Percentiles rank a stretch among this genome's conserved stretches.
Conservation (phyloP, 805 yeast genomes). For the Candida corydali region DNA sequence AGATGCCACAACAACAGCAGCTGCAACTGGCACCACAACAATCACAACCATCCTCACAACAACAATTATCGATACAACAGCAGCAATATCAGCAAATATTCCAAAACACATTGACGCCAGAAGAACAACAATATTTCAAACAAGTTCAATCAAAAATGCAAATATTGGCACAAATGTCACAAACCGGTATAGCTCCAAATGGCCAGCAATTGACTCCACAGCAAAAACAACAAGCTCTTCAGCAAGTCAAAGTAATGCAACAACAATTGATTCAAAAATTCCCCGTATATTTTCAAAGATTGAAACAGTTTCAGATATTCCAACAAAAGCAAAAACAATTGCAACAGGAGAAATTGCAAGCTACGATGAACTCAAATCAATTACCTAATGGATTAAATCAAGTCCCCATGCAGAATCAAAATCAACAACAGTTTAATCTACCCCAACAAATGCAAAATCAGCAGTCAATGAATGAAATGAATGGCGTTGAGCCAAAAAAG, state of each 20-base stretch:
- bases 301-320: conserved; percentile 32
- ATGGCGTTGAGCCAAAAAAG: conserved; percentile 12
- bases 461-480: conserved; percentile 11
- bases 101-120: conserved; percentile 36
- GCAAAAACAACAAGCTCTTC: conserved; percentile 42
- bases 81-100: conserved; percentile 45
- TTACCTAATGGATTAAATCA: background rate
- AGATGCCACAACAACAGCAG: conserved; percentile 44
- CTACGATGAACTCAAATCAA: background rate
- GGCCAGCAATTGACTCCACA: conserved; percentile 37
- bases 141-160: conserved; percentile 37
- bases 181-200: conserved; percentile 41
- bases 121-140: conserved; percentile 39
- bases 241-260: conserved; percentile 36
- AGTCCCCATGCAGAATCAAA: conserved; percentile 10
- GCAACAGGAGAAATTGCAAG: conserved; percentile 12
- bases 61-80: conserved; percentile 22
- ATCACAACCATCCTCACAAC: conserved; percentile 37
- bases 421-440: conserved; percentile 12
- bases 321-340: conserved; percentile 17
- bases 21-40: conserved; percentile 36
- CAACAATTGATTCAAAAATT: conserved; percentile 34
- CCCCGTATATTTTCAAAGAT: conserved; percentile 34
- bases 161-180: conserved; percentile 39
- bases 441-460: conserved; percentile 14